phyloP scores from a whole-genome alignment of 2,329 filamentous ascomycete genomes.

The Epichloe typhina region DNA sequence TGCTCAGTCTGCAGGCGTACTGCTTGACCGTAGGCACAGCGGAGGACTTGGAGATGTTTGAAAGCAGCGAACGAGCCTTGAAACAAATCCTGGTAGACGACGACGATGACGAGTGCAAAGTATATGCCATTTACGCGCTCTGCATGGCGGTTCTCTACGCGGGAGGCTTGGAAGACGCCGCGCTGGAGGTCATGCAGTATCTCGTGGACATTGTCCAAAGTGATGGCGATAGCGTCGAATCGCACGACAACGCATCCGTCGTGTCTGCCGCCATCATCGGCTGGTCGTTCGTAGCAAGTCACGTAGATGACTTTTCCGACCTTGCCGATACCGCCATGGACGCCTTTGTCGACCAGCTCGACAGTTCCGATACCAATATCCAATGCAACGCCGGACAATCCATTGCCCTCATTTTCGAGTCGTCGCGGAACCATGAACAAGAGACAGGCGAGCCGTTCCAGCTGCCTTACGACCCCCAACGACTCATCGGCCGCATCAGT shows the following conservation, averaged over 20 bases:
- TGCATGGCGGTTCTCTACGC: slow-evolving; percentile 62
- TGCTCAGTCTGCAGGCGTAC: slow-evolving; percentile 59
- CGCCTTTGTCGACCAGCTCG: slow-evolving; percentile 73
- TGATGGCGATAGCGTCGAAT: slow-evolving; percentile 60
- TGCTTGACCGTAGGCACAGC: slow-evolving; percentile 54
- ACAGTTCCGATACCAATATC: slow-evolving; percentile 57
- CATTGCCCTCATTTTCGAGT: slow-evolving; percentile 74
- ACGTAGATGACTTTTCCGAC: slow-evolving; percentile 60
- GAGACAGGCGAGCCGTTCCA: slow-evolving; percentile 35
- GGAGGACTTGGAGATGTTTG: slow-evolving; percentile 37
- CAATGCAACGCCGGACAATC: slow-evolving; percentile 68
- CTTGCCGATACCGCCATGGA: slow-evolving; percentile 62
- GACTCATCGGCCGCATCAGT: slow-evolving; percentile 32
- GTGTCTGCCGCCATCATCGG: slow-evolving; percentile 64
- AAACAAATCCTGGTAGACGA: slow-evolving; percentile 30
- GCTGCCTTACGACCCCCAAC: slow-evolving; percentile 37
- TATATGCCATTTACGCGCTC: slow-evolving; percentile 65
- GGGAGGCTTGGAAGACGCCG: slow-evolving; percentile 55
- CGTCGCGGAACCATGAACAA: slow-evolving; percentile 36
- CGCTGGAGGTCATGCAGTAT: slow-evolving; percentile 60
- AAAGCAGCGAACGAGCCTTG: slow-evolving; percentile 16
- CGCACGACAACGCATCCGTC: slow-evolving; percentile 54
- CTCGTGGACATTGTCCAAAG: slow-evolving; percentile 66
- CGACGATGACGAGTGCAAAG: slow-evolving; percentile 48
- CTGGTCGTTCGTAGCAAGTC: slow-evolving; percentile 70